Evolutionary conservation across 495 filamentous ascomycete species (phyloP).

Genomic region (Acidomyces sp.): DNA sequence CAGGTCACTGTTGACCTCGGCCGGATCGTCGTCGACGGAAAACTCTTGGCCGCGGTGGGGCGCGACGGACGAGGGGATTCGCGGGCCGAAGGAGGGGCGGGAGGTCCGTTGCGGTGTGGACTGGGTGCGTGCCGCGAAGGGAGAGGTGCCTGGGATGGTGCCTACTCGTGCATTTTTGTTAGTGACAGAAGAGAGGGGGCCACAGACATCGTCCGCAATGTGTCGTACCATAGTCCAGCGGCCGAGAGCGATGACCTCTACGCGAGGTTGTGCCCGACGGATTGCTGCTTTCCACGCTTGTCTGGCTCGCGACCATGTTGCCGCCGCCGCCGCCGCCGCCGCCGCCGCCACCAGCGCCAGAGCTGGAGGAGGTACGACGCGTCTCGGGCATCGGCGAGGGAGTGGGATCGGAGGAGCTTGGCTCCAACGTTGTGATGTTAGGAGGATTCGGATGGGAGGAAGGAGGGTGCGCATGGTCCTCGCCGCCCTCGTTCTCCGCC

Average conservation of each 20-base stretch:
- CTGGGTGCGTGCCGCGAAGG: neutral
- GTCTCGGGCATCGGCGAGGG: constrained; percentile 6
- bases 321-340: neutral
- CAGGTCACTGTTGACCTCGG: constrained; percentile 60
- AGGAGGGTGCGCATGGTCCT: too few relatives aligned
- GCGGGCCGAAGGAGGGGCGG: constrained; percentile 57
- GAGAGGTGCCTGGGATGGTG: neutral
- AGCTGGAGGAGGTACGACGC: constrained; percentile 13
- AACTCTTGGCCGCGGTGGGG: constrained; percentile 79
- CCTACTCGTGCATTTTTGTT: neutral
- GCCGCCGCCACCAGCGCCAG: neutral
- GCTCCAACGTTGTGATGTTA: too few relatives aligned
- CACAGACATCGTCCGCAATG: neutral
- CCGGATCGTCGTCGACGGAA: constrained; percentile 80
- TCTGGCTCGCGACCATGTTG: constrained; percentile 10
- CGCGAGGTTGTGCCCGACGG: too few relatives aligned
- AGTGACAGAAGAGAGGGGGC: neutral
- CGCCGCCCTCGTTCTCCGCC: too few relatives aligned
- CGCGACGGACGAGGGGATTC: constrained; percentile 57
- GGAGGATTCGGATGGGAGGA: too few relatives aligned
- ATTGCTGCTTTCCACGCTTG: constrained; percentile 3
- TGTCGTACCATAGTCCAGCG: constrained; percentile 13
- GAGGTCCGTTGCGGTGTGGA: constrained; percentile 31
- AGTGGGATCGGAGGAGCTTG: too few relatives aligned
- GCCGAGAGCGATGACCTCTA: constrained; percentile 7